Percentiles rank a stretch among this genome's conserved stretches.
These are phyloP conservation scores for Penicillium diatomitis DNA, from an alignment of 495 filamentous ascomycete species.

Conservation along the genomic window DNA sequence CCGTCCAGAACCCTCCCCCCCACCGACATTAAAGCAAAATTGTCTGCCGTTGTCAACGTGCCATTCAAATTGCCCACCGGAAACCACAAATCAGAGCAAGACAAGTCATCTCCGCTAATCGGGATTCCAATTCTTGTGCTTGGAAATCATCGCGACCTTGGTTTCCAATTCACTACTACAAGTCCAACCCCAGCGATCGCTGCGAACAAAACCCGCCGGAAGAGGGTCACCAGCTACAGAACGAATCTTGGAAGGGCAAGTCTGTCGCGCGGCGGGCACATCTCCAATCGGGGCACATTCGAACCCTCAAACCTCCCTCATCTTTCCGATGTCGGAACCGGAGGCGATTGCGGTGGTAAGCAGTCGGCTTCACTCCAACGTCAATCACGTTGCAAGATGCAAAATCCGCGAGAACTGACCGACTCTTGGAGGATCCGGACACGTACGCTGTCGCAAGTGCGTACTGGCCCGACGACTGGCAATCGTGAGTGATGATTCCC, in stretches of 20 bases:
- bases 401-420: background rate
- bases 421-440: constrained; percentile 3
- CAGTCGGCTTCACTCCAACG: background rate
- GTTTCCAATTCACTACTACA: no score
- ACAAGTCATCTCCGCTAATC: no score
- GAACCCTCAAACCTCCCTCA: background rate
- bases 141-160: no score
- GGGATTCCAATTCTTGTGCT: no score
- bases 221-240: no score
- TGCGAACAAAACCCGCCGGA: no score
- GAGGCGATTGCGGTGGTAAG: constrained; percentile 1
- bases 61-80: background rate
- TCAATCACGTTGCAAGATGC: background rate
- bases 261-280: no score
- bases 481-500: constrained; percentile 6
- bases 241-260: no score
- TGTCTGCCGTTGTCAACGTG: background rate
- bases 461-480: constrained; percentile 10
- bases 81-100: no score
- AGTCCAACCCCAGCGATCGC: no score
- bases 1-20: background rate
- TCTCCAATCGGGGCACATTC: no score
- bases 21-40: constrained; percentile 3
- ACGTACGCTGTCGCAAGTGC: constrained; percentile 3
- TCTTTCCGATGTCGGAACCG: background rate